phyloP scores from a whole-genome alignment of 1,284 basidiomycete species.

The Puccinia horiana region DNA sequence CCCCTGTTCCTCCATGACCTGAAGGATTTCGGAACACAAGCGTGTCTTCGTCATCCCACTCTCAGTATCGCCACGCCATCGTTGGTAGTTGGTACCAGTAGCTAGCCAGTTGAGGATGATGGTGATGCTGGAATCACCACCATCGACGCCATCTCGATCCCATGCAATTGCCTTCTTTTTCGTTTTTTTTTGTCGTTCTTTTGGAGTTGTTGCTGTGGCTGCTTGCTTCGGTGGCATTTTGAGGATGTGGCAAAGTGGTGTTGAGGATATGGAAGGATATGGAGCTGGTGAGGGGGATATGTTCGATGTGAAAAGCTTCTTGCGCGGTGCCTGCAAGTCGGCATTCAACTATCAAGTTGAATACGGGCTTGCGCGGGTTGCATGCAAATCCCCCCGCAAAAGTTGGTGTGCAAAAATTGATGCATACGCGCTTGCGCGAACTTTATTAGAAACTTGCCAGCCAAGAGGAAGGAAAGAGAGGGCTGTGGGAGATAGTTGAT shows the following conservation, averaged over 20 bases:
- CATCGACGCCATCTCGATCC: background rate
- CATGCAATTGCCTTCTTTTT: background rate
- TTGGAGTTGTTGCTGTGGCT: background rate
- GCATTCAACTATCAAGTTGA: slow-evolving; percentile 2
- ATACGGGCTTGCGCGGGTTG: background rate
- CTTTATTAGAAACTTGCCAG: too few relatives aligned
- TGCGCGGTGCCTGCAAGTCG: background rate
- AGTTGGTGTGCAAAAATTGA: background rate
- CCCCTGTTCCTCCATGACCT: background rate
- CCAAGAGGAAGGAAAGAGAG: too few relatives aligned
- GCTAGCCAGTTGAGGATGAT: background rate
- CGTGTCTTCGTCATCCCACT: background rate
- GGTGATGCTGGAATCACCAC: background rate
- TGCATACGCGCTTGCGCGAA: background rate
- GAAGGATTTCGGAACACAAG: background rate
- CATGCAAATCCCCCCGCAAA: slow-evolving; percentile 4
- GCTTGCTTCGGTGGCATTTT: background rate
- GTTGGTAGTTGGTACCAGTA: slow-evolving; percentile 1
- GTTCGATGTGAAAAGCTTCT: background rate
- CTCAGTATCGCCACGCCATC: background rate
- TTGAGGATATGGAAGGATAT: background rate
- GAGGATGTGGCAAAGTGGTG: background rate
- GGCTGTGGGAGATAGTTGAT: too few relatives aligned
- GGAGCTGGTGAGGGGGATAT: background rate
- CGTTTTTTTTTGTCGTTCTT: background rate